Evolutionary conservation across 2,329 filamentous ascomycete genomes (phyloP), one percentile per base, ranked within the genome.

Genomic region (Leptographium wingfieldii): DNA sequence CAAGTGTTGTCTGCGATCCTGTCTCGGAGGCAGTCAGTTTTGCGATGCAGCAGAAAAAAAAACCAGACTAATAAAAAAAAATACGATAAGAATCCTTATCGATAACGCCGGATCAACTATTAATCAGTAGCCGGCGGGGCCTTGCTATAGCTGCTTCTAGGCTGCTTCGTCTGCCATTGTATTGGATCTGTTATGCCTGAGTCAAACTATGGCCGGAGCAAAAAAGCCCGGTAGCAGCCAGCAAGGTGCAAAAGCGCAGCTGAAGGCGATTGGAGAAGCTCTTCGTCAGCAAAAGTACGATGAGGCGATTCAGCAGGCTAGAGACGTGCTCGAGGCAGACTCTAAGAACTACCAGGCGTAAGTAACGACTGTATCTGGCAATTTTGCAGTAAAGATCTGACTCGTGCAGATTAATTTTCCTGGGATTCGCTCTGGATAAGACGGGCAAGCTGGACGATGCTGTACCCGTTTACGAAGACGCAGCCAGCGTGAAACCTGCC

Each of bases 371-470:
- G 29, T 11, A 19, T 19, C 14, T 46, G 12, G 9, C 27, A 4
- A 29, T 53, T 5, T 31, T 43, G n/a, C 31, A 12, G 19, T 22
- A 16, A 27, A 29, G 1, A 9, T 55, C 48, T 55, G 58, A 58
- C 40, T 58, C 11, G 40, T 40, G 29, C 55, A 63, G 63, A 12
- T 82, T 89, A 65, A 80, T 97, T n/a, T 95, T 96, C 69, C 77
- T 95, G 22, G 94, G 90, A 2, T 90, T 95, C 70, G 88, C 89
- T 2, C 77, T 87, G 54, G 90, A 95, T 71, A 94, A 91, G 70
- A 81, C 87, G 63, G 82, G 83, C 62, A 81, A 84, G 62, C 73
- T 80, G 9, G 83, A 87, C 7, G 86, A 90, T 49, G 85, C 94
- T 0, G 91, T 94, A 66, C 81, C 79, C 40, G 83, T 85, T 1